These are phyloP conservation scores for Xerocomus potaroensis DNA, from an alignment of 768 basidiomycete genomes.

Conservation along the genomic window DNA sequence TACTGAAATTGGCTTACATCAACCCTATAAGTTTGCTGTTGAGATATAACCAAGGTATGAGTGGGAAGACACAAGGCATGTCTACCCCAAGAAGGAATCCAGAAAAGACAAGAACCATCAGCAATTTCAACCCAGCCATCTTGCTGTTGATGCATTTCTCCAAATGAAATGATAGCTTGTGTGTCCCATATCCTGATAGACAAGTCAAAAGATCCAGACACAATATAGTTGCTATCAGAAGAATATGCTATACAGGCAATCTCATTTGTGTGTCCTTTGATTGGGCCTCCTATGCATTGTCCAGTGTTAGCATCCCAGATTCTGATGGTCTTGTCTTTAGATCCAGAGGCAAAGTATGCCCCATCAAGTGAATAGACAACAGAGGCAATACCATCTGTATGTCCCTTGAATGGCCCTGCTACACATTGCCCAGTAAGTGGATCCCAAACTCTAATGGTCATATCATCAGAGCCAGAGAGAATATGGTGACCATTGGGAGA, in stretches of 20 bases:
- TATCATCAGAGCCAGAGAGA: constrained; percentile 16
- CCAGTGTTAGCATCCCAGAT: constrained; percentile 16
- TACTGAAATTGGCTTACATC: constrained; percentile 7
- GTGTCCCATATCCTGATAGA: constrained; percentile 11
- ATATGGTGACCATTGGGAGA: constrained; percentile 21
- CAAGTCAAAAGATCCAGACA: constrained; percentile 14
- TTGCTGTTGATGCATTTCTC: constrained; percentile 7
- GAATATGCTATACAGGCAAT: constrained; percentile 13
- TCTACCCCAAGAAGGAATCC: constrained; percentile 19
- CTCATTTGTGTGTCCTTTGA: constrained; percentile 6
- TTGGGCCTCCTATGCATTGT: constrained; percentile 12
- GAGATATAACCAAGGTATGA: constrained; percentile 15
- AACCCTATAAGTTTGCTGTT: constrained; percentile 6
- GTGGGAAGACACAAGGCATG: constrained; percentile 15
- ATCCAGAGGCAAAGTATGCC: constrained; percentile 12
- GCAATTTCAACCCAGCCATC: constrained; percentile 17
- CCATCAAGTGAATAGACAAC: constrained; percentile 21
- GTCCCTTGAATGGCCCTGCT: constrained; percentile 2
- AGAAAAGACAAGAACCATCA: constrained; percentile 7
- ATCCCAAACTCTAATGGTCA: constrained; percentile 24
- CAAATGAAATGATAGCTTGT: background rate
- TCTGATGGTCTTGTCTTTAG: constrained; percentile 14
- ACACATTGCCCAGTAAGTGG: constrained; percentile 7
- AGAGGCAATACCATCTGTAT: constrained; percentile 9
- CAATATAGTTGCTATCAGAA: constrained; percentile 12